phyloP scores from a whole-genome alignment of 2,329 filamentous ascomycete genomes.

The Thermothelomyces thermophilus region DNA sequence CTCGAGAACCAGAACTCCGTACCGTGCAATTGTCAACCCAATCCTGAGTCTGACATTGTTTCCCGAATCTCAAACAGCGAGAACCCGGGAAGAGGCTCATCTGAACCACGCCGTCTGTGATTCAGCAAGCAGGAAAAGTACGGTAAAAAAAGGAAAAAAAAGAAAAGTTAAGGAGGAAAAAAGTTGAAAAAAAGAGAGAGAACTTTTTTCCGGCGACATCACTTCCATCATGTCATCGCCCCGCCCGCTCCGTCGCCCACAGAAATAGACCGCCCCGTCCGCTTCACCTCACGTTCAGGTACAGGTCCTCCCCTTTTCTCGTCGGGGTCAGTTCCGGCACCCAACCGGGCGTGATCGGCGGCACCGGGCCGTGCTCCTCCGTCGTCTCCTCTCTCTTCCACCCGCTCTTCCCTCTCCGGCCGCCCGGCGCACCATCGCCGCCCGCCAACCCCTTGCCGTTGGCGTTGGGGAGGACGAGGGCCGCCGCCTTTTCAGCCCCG shows the following conservation, averaged over 20 bases:
- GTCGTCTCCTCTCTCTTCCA: conserved; percentile 9
- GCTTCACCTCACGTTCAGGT: conserved; percentile 45
- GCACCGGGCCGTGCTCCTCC: conserved; percentile 9
- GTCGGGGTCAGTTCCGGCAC: conserved; percentile 61
- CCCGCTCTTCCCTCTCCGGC: not conserved
- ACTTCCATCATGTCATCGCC: too few relatives aligned
- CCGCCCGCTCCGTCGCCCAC: too few relatives aligned
- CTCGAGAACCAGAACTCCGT: not conserved
- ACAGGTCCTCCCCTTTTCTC: conserved; percentile 59
- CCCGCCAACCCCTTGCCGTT: not conserved
- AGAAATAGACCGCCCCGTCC: too few relatives aligned
- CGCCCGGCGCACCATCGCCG: not conserved
- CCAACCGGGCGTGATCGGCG: conserved; percentile 51
- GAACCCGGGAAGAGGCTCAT: too few relatives aligned
- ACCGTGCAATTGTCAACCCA: too few relatives aligned
- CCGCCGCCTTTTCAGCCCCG: conserved; percentile 42
- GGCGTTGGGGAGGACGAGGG: conserved; percentile 33
- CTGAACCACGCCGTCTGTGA: too few relatives aligned
- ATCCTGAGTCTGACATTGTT: too few relatives aligned
- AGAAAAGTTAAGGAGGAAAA: too few relatives aligned
- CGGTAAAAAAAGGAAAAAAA: too few relatives aligned
- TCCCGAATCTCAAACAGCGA: too few relatives aligned
- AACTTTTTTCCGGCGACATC: not conserved
- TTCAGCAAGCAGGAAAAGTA: too few relatives aligned
- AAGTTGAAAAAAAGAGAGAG: not conserved